Conservation (phyloP, 202 grass and related monocot species). For the Zoysia matrella region DNA sequence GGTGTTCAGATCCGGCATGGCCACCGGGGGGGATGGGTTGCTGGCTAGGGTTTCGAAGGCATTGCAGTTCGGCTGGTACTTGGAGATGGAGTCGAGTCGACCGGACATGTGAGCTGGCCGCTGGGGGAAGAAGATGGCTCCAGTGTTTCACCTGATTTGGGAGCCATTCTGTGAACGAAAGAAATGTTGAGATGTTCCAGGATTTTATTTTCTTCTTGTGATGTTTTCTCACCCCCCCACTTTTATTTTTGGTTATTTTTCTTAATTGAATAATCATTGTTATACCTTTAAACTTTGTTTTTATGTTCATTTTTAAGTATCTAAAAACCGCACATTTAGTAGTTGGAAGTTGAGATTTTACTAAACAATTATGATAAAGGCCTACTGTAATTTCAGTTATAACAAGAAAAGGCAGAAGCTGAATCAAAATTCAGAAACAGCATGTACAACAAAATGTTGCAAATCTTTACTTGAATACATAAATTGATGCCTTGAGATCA, state of each 20-base stretch:
- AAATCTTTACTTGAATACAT: too few species aligned
- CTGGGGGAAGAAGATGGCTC: slow-evolving; percentile 1
- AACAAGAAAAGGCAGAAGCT: too few species aligned
- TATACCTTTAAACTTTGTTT: not conserved
- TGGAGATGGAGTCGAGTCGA: slow-evolving; percentile 14
- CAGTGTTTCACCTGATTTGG: not conserved
- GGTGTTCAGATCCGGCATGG: slow-evolving; percentile 64
- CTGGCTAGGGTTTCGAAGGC: slow-evolving; percentile 46
- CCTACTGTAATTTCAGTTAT: too few species aligned
- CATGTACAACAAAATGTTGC: too few species aligned
- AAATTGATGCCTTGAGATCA: too few species aligned
- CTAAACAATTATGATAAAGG: too few species aligned
- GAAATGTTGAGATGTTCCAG: not conserved
- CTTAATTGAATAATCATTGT: not conserved
- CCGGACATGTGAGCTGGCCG: slow-evolving; percentile 2
- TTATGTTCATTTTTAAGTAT: not conserved
- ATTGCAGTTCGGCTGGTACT: slow-evolving; percentile 40
- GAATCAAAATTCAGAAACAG: too few species aligned
- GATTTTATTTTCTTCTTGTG: not conserved
- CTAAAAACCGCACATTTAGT: not conserved
- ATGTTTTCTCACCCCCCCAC: not conserved
- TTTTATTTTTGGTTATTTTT: too few species aligned
- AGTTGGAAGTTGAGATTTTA: not conserved
- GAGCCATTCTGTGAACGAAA: not conserved
- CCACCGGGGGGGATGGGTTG: not conserved